A percentile compares a stretch with the other conserved stretches of the same genome.
Conservation (phyloP, 2,329 filamentous ascomycete genomes). For the Incumbomyces lentus region DNA sequence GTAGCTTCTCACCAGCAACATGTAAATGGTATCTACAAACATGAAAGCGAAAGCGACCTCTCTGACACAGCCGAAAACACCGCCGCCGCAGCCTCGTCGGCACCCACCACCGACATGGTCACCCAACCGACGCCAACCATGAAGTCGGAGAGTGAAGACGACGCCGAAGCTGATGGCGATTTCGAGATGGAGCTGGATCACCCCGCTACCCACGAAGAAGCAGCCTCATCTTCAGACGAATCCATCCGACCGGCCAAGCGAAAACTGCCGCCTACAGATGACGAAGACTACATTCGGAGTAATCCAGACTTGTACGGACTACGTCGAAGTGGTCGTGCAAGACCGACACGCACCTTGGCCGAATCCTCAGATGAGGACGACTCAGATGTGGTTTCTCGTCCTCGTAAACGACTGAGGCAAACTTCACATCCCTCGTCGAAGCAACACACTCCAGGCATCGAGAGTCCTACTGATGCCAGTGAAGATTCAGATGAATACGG, state of each 20-base stretch:
- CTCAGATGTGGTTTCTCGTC: constrained; percentile 51
- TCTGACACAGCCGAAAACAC: constrained; percentile 58
- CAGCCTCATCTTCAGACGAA: constrained; percentile 56
- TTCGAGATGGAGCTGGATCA: constrained; percentile 10
- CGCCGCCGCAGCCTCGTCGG: constrained; percentile 39
- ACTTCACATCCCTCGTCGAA: constrained; percentile 45
- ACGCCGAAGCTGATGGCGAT: constrained; percentile 40
- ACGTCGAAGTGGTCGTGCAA: constrained; percentile 68
- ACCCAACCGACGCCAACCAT: constrained; percentile 15
- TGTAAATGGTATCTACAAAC: constrained; percentile 33
- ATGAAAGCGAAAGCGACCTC: constrained; percentile 62
- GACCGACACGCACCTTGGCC: constrained; percentile 51
- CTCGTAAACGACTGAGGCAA: constrained; percentile 42
- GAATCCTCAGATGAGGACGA: constrained; percentile 58
- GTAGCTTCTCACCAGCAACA: constrained; percentile 34
- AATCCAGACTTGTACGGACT: constrained; percentile 94
- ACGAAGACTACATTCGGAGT: constrained; percentile 75
- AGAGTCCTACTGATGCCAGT: constrained; percentile 51
- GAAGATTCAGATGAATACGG: constrained; percentile 62
- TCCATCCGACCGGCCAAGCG: constrained; percentile 63
- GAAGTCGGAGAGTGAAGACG: constrained; percentile 29
- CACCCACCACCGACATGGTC: constrained; percentile 24
- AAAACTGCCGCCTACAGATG: constrained; percentile 54
- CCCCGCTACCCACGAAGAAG: constrained; percentile 37
- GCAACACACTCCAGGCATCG: constrained; percentile 36